These are phyloP conservation scores for Wallacemonas rigidus DNA, from an alignment of 208 protist species.

Conservation along the genomic window DNA sequence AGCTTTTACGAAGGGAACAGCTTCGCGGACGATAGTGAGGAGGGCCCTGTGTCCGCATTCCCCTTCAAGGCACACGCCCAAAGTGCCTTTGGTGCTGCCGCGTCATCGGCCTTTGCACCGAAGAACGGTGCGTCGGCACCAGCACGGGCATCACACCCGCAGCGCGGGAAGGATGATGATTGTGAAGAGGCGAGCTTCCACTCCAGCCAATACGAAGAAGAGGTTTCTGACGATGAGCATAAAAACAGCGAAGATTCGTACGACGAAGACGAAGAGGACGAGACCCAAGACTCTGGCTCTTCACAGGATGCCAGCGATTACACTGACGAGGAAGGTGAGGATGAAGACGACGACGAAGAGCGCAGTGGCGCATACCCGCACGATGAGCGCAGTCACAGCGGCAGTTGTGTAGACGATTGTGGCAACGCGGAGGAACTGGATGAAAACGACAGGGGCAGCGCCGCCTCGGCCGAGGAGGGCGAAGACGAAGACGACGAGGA, in stretches of 20 bases:
- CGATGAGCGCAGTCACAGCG: neutral
- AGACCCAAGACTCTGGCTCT: neutral
- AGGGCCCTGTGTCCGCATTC: neutral
- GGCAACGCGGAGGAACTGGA: neutral
- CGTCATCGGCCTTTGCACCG: neutral
- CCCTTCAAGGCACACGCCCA: neutral
- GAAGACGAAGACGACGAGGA: conserved; percentile 19
- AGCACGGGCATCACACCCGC: neutral
- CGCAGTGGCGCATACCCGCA: neutral
- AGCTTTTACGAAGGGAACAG: conserved; percentile 22
- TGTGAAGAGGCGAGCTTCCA: conserved; percentile 16
- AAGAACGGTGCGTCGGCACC: neutral
- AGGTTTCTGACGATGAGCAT: conserved; percentile 8
- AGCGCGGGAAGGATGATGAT: neutral
- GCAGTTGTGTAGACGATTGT: neutral
- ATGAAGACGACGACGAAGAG: conserved; percentile 5
- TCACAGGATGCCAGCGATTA: no score
- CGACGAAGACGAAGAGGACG: conserved; percentile 10
- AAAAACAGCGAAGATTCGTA: neutral
- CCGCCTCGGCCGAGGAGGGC: neutral
- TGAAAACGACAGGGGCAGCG: neutral
- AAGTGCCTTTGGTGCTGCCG: neutral
- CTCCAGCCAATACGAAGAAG: conserved; percentile 9
- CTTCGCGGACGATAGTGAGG: conserved; percentile 7
- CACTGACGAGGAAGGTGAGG: neutral